Evolutionary conservation across 495 filamentous ascomycete genomes (phyloP).

Genomic region (Amniculicola lignicola): DNA sequence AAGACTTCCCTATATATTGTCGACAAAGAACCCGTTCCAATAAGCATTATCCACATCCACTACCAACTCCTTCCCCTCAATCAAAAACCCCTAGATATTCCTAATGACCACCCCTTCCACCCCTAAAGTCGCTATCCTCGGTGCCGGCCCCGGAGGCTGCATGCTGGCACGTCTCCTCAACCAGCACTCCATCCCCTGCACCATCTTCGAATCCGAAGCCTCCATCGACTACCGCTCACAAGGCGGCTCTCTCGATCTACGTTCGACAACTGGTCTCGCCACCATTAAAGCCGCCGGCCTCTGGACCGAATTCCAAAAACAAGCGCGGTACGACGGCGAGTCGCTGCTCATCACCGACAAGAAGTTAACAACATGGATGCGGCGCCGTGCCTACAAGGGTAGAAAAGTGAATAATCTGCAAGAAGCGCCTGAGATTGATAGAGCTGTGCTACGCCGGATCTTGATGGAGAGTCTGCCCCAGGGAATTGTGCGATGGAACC

Average conservation of each 20-base stretch:
- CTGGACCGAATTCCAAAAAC: constrained; percentile 47
- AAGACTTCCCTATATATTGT: too few species aligned
- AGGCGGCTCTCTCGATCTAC: constrained; percentile 58
- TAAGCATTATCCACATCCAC: too few species aligned
- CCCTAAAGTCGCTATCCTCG: constrained; percentile 40
- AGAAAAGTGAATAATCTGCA: constrained; percentile 26
- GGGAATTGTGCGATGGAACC: constrained; percentile 16
- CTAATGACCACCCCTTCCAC: too few species aligned
- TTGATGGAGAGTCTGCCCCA: constrained; percentile 19
- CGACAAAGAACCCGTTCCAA: too few species aligned
- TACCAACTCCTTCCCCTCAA: too few species aligned
- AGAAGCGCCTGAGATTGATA: constrained; percentile 31
- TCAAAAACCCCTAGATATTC: too few species aligned
- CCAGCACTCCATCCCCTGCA: constrained; percentile 44
- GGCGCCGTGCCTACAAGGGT: constrained; percentile 35
- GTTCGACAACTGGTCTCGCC: constrained; percentile 49
- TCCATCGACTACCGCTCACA: constrained; percentile 42
- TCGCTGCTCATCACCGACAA: constrained; percentile 39
- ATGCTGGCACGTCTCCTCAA: constrained; percentile 57
- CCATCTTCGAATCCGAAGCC: constrained; percentile 54
- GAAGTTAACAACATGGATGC: constrained; percentile 38
- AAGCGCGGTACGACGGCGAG: constrained; percentile 47
- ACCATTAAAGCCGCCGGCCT: constrained; percentile 55
- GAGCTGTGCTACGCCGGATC: constrained; percentile 20
- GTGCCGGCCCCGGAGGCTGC: constrained; percentile 53